Evolutionary conservation across 1,284 basidiomycete species (phyloP).

Genomic region (Pulveroboletus sp.): DNA sequence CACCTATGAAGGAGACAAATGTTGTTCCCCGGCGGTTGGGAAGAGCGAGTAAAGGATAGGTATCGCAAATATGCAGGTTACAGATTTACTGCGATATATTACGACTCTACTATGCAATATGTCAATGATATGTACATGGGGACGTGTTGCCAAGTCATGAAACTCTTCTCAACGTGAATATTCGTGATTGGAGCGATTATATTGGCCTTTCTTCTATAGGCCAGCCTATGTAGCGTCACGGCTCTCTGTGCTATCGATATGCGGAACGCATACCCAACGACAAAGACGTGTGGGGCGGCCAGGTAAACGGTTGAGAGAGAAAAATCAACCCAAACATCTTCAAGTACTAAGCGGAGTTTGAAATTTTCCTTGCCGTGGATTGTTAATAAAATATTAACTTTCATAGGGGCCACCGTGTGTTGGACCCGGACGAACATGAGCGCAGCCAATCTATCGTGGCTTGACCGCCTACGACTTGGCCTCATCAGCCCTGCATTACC

Average conservation of each 20-base stretch:
- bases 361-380: conserved; percentile 5
- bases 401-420: neutral
- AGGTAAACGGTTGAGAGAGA: conserved; percentile 35
- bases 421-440: conserved; percentile 15
- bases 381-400: neutral
- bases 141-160: conserved; percentile 72
- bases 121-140: neutral
- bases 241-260: conserved; percentile 46
- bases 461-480: conserved; percentile 27
- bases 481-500: conserved; percentile 46
- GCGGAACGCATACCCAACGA: conserved; percentile 59
- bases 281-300: conserved; percentile 48
- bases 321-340: neutral
- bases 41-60: conserved; percentile 26
- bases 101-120: neutral
- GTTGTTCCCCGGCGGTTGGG: conserved; percentile 48
- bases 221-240: conserved; percentile 48
- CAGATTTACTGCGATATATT: neutral
- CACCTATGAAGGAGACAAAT: conserved; percentile 59
- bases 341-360: conserved; percentile 27
- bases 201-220: conserved; percentile 57
- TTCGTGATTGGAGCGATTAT: conserved; percentile 79
- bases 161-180: conserved; percentile 72
- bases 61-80: neutral
- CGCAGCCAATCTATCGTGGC: conserved; percentile 19